phyloP scores from a whole-genome alignment of 1,284 basidiomycete genomes.

The Leccinum subrobustum region DNA sequence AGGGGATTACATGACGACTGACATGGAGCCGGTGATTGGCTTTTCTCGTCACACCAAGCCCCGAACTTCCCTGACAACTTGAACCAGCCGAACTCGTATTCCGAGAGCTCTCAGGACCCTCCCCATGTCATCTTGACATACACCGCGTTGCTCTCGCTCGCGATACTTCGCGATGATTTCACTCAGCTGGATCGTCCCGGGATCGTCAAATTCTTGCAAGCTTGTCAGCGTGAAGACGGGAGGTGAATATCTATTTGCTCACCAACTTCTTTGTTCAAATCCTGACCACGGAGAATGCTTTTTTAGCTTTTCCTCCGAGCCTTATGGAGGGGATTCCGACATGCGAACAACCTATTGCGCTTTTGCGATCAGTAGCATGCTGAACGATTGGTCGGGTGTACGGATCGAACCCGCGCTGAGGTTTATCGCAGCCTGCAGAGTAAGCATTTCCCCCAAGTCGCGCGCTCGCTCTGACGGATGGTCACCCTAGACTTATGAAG shows the following conservation, averaged over 20 bases:
- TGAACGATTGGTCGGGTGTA: conserved; percentile 77
- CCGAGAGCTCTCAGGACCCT: conserved; percentile 49
- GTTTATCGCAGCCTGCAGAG: conserved; percentile 72
- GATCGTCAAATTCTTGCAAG: conserved; percentile 58
- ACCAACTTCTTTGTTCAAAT: not conserved
- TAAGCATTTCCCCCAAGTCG: conserved; percentile 30
- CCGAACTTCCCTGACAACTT: conserved; percentile 9
- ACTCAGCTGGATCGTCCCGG: conserved; percentile 62
- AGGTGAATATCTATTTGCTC: conserved; percentile 49
- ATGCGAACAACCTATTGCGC: conserved; percentile 88
- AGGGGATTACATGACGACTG: conserved; percentile 61
- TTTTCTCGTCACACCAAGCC: conserved; percentile 1
- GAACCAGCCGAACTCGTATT: conserved; percentile 36
- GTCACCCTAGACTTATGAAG: conserved; percentile 78
- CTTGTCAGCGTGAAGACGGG: conserved; percentile 78
- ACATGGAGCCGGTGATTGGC: conserved; percentile 13
- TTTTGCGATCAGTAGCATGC: conserved; percentile 76
- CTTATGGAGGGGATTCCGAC: conserved; percentile 67
- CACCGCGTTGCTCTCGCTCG: conserved; percentile 77
- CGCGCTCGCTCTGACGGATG: not conserved
- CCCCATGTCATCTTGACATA: conserved; percentile 94
- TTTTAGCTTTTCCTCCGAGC: conserved; percentile 74
- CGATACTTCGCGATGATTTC: conserved; percentile 83
- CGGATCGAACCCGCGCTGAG: conserved; percentile 56
- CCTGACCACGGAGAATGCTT: not conserved